Evolutionary conservation across 2,329 filamentous ascomycete genomes (phyloP).

Genomic region (Dissoconium aciculare): DNA sequence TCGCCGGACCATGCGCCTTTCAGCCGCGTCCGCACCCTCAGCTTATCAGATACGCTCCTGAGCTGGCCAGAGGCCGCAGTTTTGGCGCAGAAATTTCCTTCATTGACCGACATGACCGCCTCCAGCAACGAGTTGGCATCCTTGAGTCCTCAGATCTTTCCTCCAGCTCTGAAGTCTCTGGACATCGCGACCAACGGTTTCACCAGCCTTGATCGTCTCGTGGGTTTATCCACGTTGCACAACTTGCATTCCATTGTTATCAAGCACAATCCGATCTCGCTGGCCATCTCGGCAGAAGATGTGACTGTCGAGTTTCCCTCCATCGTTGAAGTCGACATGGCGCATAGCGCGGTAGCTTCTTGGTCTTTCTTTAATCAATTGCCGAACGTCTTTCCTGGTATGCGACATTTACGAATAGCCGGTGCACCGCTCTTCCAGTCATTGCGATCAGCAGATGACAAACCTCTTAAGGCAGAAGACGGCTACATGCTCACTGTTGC

Average conservation of each 20-base stretch:
- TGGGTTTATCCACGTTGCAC: conserved; percentile 44
- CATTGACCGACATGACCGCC: conserved; percentile 38
- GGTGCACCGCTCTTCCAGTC: conserved; percentile 71
- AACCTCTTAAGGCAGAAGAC: conserved; percentile 48
- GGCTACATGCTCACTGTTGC: conserved; percentile 79
- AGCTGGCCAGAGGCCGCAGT: conserved; percentile 26
- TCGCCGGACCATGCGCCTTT: conserved; percentile 1
- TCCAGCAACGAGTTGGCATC: conserved; percentile 27
- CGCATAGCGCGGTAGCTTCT: conserved; percentile 33
- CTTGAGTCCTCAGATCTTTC: conserved; percentile 26
- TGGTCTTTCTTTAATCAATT: conserved; percentile 67
- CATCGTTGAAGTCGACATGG: conserved; percentile 30
- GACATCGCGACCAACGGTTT: conserved; percentile 62
- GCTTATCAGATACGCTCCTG: conserved; percentile 35
- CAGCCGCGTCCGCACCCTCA: conserved; percentile 20
- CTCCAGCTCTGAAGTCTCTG: conserved; percentile 43
- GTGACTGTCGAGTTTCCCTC: too few species aligned
- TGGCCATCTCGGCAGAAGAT: conserved; percentile 16
- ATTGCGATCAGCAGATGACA: conserved; percentile 28
- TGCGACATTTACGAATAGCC: conserved; percentile 61
- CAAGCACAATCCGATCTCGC: conserved; percentile 58
- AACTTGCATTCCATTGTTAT: conserved; percentile 41
- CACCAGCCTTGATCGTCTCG: conserved; percentile 41
- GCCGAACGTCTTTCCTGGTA: conserved; percentile 50
- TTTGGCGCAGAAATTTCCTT: conserved; percentile 36